Base-by-base conservation (phyloP, 2,329 filamentous ascomycete species). In the Dactylonectria macrodidyma region DNA sequence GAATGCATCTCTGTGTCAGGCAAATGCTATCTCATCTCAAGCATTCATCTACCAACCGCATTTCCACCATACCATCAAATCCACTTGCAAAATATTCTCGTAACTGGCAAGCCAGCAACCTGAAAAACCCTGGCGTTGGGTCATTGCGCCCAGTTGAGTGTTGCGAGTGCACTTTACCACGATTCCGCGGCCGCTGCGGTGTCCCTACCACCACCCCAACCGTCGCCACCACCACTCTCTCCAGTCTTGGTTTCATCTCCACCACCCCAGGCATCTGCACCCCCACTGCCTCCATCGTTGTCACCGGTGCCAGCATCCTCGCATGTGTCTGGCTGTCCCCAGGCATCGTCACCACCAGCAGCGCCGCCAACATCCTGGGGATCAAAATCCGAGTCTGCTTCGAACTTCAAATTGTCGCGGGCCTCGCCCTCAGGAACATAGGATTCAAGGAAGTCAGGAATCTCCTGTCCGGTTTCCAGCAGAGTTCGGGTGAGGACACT, bases 401-500 rank as follows among this genome's bases (percentile, higher is more conserved):
- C 88, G 55, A 89, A 89, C 71, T 86, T 85, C 22, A 88, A 80
- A 22, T 88, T 82, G 16, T 80, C 75, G 0, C 79, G 77, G 1
- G 84, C 81, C 0, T 81, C 83, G 1, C 87, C 86, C 65, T 91
- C 87, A 0, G 92, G 92, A 63, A 89, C 82, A 78, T 89, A 90
- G 1, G 84, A 71, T 71, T 92, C 78, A 0, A 98, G 87, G 78
- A 98, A 98, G 0, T 97, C 93, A 0, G 96, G 96, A 30, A 99
- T 82, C 0, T 85, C 81, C 81, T 97, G 94, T 5, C 90, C 86
- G 5, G 90, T 93, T 81, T 98, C 95, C 0, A 97, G 77, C 0
- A 99, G 85, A 6, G 94, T 90, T 78, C 95, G 95, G 44, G 94
- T 93, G 1, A 99, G 85, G 2, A 92, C 90, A 10, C 88, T 86